phyloP scores from a whole-genome alignment of 176 grass and related monocot genomes.

The Tillandsia leiboldiana region DNA sequence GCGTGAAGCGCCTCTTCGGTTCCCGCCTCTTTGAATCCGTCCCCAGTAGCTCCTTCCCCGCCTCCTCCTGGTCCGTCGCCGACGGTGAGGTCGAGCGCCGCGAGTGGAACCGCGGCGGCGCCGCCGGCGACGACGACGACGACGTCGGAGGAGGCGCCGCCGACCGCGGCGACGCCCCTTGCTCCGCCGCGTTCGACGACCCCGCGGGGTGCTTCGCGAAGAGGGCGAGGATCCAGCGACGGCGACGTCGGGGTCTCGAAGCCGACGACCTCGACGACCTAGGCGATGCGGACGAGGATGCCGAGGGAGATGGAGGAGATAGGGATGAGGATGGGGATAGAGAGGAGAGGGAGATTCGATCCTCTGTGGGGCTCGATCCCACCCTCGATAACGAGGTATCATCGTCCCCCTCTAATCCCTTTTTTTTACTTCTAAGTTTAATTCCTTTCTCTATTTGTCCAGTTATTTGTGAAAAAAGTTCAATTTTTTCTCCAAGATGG shows the following conservation, averaged over 20 bases:
- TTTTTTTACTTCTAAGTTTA: conserved; percentile 1
- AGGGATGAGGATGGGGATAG: conserved; percentile 12
- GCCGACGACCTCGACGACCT: conserved; percentile 33
- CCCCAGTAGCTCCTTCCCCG: conserved; percentile 51
- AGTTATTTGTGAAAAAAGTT: not conserved
- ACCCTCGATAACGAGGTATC: conserved; percentile 86
- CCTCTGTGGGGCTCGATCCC: conserved; percentile 84
- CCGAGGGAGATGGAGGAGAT: conserved; percentile 7
- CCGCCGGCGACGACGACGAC: conserved; percentile 40
- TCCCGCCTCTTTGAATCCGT: conserved; percentile 67
- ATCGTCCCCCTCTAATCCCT: not conserved
- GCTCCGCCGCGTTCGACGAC: conserved; percentile 70
- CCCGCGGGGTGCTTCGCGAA: conserved; percentile 49
- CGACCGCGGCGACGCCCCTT: conserved; percentile 53
- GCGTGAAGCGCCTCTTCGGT: conserved; percentile 92
- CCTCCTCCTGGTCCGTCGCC: conserved; percentile 66
- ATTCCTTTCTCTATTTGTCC: not conserved
- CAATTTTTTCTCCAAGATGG: not conserved
- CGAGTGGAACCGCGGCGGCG: conserved; percentile 63
- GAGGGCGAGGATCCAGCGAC: conserved; percentile 22
- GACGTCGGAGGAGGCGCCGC: conserved; percentile 16
- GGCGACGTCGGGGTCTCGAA: conserved; percentile 23
- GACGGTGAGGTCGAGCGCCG: conserved; percentile 64
- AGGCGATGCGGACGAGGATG: conserved; percentile 12
- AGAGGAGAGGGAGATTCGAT: conserved; percentile 63